Evolutionary conservation across 306 rosid genomes (phyloP), one percentile per base, ranked within the genome.

Genomic region (Canavalia gladiata): DNA sequence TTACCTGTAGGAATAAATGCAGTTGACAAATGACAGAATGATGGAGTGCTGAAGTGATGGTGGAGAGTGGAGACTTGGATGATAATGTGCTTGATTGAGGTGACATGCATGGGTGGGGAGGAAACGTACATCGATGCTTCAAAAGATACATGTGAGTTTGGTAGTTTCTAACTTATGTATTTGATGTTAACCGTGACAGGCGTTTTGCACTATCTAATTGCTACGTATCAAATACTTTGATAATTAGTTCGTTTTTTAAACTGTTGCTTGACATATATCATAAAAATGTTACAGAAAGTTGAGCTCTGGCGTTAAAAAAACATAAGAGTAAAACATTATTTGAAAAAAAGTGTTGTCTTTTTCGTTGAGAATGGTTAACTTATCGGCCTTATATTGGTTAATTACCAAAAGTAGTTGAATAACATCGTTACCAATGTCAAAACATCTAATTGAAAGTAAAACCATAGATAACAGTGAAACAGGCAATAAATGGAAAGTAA

Each of bases 81-180:
- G 71, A 65, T 65, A 41, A 18, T 66, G 72, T 6, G n/a, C 52
- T 42, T 66, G 72, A 66, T 25, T 66, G 72, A 66, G 72, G 52
- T 66, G 72, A 66, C 52, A 42, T 41, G 35, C 52, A 42, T 41
- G 35, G 52, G 35, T n/a, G 50, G 72, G 52, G 72, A 42, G 35
- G 35, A 39, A 30, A 7, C 13, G 5, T 47, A 66, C 72, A 66
- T 66, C 51, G 72, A 68, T 68, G 39, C 56, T 45, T 50, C 33
- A 71, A 51, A 71, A 47, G 25, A 18, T 18, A 71, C 46, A 71
- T 71, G 7, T 49, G 8, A 71, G 76, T 33, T 33, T n/a, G 47
- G 33, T 33, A 33, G 62, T 51, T 13, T 51, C 49, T 70, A 71
- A 71, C 13, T 34, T 71, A 33, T 33, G 33, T 7, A 13, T 71